phyloP scores from a whole-genome alignment of 2,329 filamentous ascomycete species.

The Apiospora pterosperma region DNA sequence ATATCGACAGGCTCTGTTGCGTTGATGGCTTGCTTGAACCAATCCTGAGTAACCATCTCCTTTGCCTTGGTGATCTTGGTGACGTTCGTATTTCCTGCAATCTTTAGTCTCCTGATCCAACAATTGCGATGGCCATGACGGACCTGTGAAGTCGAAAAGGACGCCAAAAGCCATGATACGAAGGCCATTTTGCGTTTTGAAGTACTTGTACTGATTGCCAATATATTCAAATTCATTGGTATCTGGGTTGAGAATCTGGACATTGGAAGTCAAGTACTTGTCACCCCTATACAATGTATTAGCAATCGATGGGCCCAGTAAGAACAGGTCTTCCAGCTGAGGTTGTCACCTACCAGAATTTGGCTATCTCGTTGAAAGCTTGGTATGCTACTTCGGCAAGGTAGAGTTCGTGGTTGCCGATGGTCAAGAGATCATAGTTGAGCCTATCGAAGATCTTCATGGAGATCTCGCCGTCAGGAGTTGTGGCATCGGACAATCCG shows the following conservation, averaged over 20 bases:
- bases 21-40: slow-evolving; percentile 85
- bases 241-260: slow-evolving; percentile 37
- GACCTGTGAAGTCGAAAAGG: slow-evolving; percentile 81
- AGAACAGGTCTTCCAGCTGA: neutral
- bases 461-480: slow-evolving; percentile 70
- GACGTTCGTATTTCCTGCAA: slow-evolving; percentile 73
- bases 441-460: slow-evolving; percentile 42
- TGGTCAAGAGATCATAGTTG: slow-evolving; percentile 40
- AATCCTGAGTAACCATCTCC: slow-evolving; percentile 75
- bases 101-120: slow-evolving; percentile 60
- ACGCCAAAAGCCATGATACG: slow-evolving; percentile 89
- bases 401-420: slow-evolving; percentile 64
- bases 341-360: slow-evolving; percentile 38
- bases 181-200: slow-evolving; percentile 82
- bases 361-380: slow-evolving; percentile 56
- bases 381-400: slow-evolving; percentile 59
- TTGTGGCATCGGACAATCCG: slow-evolving; percentile 85
- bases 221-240: slow-evolving; percentile 38
- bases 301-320: slow-evolving; percentile 16
- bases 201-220: slow-evolving; percentile 41
- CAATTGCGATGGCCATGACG: slow-evolving; percentile 49
- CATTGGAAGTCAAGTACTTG: slow-evolving; percentile 75
- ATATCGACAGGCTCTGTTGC: slow-evolving; percentile 71
- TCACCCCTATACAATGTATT: slow-evolving; percentile 47
- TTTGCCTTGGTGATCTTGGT: slow-evolving; percentile 78